These are phyloP conservation scores for Lithocarpus polystachyus DNA, from an alignment of 306 rosid genomes.

Conservation along the genomic window DNA sequence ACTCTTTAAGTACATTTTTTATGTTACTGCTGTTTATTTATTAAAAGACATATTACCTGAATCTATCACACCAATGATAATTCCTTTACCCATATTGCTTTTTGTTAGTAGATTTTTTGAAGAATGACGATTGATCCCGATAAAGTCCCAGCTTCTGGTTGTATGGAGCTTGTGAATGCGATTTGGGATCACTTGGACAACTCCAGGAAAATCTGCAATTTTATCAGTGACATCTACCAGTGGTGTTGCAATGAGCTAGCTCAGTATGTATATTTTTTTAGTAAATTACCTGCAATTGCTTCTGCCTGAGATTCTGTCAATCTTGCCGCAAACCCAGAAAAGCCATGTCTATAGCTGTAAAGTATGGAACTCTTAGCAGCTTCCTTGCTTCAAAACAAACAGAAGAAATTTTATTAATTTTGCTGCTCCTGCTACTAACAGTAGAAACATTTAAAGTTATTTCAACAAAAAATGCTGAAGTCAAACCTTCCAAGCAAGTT, in stretches of 20 bases:
- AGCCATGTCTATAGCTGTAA: constrained; percentile 80
- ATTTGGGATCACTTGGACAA: constrained; percentile 66
- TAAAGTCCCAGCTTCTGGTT: constrained; percentile 88
- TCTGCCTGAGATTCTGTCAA: constrained; percentile 61
- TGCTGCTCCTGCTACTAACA: not conserved
- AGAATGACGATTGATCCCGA: constrained; percentile 43
- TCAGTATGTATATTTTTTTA: constrained; percentile 6
- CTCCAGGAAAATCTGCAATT: constrained; percentile 58
- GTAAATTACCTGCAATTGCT: constrained; percentile 45
- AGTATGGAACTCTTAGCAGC: constrained; percentile 59
- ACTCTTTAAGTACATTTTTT: constrained; percentile 19
- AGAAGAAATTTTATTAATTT: constrained; percentile 7
- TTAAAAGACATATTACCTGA: constrained; percentile 45
- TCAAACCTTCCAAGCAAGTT: constrained; percentile 67
- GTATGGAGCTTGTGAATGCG: constrained; percentile 65
- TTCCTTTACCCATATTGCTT: constrained; percentile 57
- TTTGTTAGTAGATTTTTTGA: constrained; percentile 22
- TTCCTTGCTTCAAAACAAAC: constrained; percentile 61
- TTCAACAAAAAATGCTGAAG: constrained; percentile 9
- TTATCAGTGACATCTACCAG: constrained; percentile 16
- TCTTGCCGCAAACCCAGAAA: constrained; percentile 87
- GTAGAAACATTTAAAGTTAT: not conserved
- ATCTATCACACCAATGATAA: constrained; percentile 72
- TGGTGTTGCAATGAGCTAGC: constrained; percentile 21
- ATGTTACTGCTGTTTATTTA: not conserved